Evolutionary conservation across 179 eudicot genomes (phyloP), one percentile per base, ranked within the genome.

Genomic region (Nepenthes alata): DNA sequence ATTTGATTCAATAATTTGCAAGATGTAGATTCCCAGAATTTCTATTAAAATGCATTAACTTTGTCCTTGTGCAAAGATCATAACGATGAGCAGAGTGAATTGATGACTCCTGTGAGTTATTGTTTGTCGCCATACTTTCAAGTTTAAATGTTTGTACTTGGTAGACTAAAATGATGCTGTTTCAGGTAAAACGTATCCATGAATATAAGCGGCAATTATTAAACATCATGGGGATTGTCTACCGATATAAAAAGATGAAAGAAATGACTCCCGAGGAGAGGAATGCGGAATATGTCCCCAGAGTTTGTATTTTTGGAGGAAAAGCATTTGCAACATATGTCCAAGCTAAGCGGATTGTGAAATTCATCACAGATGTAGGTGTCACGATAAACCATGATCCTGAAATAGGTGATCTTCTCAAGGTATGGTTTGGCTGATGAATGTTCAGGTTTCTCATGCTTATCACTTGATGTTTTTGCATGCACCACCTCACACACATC

Each of bases 281-380:
- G 79, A 63, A 69, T 67, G 75, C 49, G 4, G 79, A 80, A 58
- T 88, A 68, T 75, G 91, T 75, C 64, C 97, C 97, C 13, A 80
- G 97, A 53, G 96, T 88, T 37, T 91, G 96, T 63, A 85, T 91
- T 55, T 91, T 91, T 80, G 97, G 97, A 58, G 97, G 96, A 66
- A 91, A 91, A 76, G 97, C 97, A 37, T 91, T 91, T 76, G 85
- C 97, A 39, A 91, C 97, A 14, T 91, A 91, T 67, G 76, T 84
- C 63, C 97, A 91, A 75, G 97, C 97, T 60, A 91, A 91, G 79
- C 83, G 96, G 67, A 91, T 91, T 60, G 96, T 91, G 63, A 91
- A 91, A 75, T 86, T 91, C 63, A 88, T 91, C 61, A 84, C 91
- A 14, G 97, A 91, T 77, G 96, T 91, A 14, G 97, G 85, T 48